Conservation (phyloP, 352 stramenopile species). For the Pythium phragmiticola region DNA sequence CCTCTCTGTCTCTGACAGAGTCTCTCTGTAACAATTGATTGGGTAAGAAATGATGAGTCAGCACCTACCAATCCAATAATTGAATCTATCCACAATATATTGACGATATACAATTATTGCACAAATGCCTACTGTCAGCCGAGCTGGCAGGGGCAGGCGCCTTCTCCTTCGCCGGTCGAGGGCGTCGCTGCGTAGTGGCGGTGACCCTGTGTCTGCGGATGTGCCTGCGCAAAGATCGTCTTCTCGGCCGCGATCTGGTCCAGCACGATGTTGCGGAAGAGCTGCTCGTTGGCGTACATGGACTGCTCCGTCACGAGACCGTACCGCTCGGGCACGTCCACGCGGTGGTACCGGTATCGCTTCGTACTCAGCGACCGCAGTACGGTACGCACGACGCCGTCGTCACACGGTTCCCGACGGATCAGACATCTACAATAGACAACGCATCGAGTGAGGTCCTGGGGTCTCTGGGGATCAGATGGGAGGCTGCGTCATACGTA, state of each 20-base stretch:
- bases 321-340: neutral
- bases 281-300: neutral
- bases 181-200: too few species aligned
- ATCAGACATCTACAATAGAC: constrained; percentile 5
- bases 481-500: neutral
- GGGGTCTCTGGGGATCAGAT: too few species aligned
- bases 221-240: neutral
- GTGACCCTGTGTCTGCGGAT: too few species aligned
- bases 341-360: constrained; percentile 1
- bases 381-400: constrained; percentile 5
- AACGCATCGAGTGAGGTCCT: neutral
- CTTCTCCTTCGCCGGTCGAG: too few species aligned
- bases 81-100: too few species aligned
- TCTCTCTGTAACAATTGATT: too few species aligned
- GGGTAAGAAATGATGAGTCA: too few species aligned
- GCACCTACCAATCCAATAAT: too few species aligned
- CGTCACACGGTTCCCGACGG: constrained; percentile 12
- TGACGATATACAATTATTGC: too few species aligned
- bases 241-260: constrained; percentile 6
- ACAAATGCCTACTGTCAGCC: too few species aligned
- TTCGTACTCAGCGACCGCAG: constrained; percentile 5
- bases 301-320: neutral
- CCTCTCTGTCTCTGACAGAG: too few species aligned
- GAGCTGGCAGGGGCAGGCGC: too few species aligned
- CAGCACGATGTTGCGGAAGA: constrained; percentile 9